Conservation (phyloP, 192 early-diverging fungal genomes). For the Coemansia sp. region DNA sequence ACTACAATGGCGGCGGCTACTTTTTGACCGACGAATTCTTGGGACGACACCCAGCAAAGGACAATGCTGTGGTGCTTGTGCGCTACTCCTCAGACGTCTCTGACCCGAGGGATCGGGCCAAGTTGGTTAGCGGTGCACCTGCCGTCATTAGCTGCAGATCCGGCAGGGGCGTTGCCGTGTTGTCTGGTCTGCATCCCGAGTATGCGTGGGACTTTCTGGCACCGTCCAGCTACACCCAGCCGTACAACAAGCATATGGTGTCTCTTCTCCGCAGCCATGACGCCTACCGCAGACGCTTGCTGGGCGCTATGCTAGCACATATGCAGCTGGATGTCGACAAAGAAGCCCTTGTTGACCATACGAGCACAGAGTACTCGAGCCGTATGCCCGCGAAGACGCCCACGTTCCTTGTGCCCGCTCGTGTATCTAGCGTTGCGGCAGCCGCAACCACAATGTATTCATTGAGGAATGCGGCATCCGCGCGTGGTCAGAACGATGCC, state of each 20-base stretch:
- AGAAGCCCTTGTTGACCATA: slow-evolving; percentile 30
- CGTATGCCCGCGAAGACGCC: slow-evolving; percentile 31
- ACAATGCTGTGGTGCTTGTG: slow-evolving; percentile 31
- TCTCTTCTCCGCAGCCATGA: slow-evolving; percentile 54
- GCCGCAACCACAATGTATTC: slow-evolving; percentile 29
- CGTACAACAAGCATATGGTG: slow-evolving; percentile 56
- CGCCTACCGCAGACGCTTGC: slow-evolving; percentile 53
- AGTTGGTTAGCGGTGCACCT: slow-evolving; percentile 27
- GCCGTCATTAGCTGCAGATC: slow-evolving; percentile 71
- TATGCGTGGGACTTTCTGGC: slow-evolving; percentile 64
- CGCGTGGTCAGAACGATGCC: slow-evolving; percentile 10
- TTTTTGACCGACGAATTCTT: slow-evolving; percentile 57
- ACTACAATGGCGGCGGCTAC: slow-evolving; percentile 76
- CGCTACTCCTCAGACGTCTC: slow-evolving; percentile 49
- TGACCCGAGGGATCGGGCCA: slow-evolving; percentile 31
- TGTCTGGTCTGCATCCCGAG: slow-evolving; percentile 85
- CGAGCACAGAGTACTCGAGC: slow-evolving; percentile 16
- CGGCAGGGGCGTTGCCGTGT: slow-evolving; percentile 67
- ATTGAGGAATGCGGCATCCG: slow-evolving; percentile 23
- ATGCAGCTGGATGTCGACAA: slow-evolving; percentile 66
- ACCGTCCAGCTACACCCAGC: slow-evolving; percentile 53
- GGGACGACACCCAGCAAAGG: slow-evolving; percentile 17
- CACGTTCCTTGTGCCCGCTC: slow-evolving; percentile 41
- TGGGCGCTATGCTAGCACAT: slow-evolving; percentile 61
- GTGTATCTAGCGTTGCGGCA: slow-evolving; percentile 32